Base-by-base conservation (phyloP, 2,329 filamentous ascomycete species). In the Chaetomium globosum region DNA sequence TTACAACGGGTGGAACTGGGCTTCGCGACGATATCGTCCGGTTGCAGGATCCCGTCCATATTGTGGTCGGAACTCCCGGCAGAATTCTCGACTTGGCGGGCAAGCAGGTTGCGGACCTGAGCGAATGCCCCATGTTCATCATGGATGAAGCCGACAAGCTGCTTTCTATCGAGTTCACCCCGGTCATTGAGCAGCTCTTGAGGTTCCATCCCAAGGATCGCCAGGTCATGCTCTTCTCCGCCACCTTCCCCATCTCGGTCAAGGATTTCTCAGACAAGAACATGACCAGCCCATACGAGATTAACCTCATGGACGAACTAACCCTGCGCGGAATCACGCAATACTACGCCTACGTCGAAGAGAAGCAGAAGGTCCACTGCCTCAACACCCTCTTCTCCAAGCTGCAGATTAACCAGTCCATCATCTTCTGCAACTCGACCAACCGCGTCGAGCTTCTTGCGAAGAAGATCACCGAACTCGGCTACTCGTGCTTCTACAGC, bases 101-200 rank as follows among this genome's bases (percentile, higher is more conserved):
- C 77, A 98, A 99, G 82, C 93, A 91, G 70, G 93, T 99, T 66
- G 95, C 95, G 69, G 95, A 99, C 79, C 85, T 99, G 58, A 96
- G 93, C 73, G 90, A 96, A 80, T 98, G 95, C 77, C 90, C 93
- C 73, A 98, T 96, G 75, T 99, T 99, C 77, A 92, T 99, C 80
- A 99, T 99, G 95, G 95, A 99, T 75, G 95, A 99, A 79, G 95
- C 95, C 63, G 95, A 99, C 80, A 99, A 99, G 82, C 88, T 99
- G 67, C 86, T 99, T 59, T 99, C 95, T 7, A 87, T 92, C 66
- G 95, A 99, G 77, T 99, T 99, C 76, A 99, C 95, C 7, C 93
- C 94, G 30, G 93, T 97, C 69, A 97, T 99, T 71, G 96, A 99
- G 79, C 93, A 99, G 77, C 85, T 99, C 26, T 84, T 99, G 58